Percentiles rank a stretch among this genome's conserved stretches.
Evolutionary conservation across 495 filamentous ascomycete species (phyloP).

Genomic region (Penicillium atrosanguineum): DNA sequence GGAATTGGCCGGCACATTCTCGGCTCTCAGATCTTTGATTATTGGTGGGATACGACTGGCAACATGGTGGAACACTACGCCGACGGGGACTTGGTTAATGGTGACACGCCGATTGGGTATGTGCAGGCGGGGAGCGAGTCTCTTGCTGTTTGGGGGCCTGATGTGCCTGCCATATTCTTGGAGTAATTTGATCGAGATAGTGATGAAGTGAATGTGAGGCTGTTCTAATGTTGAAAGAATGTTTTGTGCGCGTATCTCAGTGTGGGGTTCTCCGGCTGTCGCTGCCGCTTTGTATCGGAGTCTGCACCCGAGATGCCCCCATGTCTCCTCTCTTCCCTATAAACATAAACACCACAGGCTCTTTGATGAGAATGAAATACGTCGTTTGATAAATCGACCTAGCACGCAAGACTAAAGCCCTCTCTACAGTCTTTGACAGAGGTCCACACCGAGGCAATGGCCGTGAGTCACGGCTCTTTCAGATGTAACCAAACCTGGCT

Average conservation of each 20-base stretch:
- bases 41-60: no score
- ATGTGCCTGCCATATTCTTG: slow-evolving; percentile 13
- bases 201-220: no score
- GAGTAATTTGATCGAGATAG: not conserved
- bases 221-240: no score
- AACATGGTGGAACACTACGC: no score
- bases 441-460: not conserved
- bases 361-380: no score
- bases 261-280: not conserved
- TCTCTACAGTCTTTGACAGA: not conserved
- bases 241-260: not conserved
- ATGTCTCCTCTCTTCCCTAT: not conserved
- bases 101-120: no score
- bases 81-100: no score
- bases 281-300: not conserved
- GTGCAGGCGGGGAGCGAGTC: no score
- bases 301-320: not conserved
- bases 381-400: no score
- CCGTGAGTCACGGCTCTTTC: not conserved
- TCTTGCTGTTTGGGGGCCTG: not conserved
- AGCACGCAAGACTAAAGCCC: no score
- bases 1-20: no score
- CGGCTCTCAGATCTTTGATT: no score
- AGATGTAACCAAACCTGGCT: not conserved
- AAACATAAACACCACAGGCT: not conserved